phyloP scores from a whole-genome alignment of 345 rosid genomes.

The Gossypium raimondii region DNA sequence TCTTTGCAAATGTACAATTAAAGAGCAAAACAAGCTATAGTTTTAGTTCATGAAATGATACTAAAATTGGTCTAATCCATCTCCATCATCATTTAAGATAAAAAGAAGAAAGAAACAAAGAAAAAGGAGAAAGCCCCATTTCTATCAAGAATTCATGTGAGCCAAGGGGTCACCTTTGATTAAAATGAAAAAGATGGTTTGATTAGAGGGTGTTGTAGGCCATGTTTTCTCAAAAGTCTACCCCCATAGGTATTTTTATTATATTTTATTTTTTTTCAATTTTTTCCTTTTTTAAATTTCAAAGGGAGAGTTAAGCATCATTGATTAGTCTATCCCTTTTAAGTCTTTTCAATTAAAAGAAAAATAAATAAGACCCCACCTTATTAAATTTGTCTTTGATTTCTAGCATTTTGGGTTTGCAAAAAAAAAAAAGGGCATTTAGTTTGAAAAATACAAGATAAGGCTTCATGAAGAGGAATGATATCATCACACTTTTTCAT shows the following conservation, averaged over 20 bases:
- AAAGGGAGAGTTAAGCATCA: slow-evolving; percentile 13
- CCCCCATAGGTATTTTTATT: slow-evolving; percentile 21
- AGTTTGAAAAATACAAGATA: background rate
- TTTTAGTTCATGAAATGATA: background rate
- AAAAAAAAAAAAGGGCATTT: background rate
- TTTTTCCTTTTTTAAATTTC: background rate
- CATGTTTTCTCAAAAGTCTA: slow-evolving; percentile 30
- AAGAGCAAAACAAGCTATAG: background rate
- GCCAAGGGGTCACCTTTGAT: background rate
- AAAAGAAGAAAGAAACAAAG: background rate
- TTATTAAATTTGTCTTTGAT: background rate
- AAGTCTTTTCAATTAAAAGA: background rate
- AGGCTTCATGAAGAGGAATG: too few species aligned
- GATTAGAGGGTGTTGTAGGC: slow-evolving; percentile 10
- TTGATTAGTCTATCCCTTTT: background rate
- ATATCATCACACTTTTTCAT: too few species aligned
- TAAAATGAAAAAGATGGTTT: background rate
- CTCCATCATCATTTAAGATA: background rate
- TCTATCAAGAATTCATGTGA: slow-evolving; percentile 3
- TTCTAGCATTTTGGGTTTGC: slow-evolving; percentile 3
- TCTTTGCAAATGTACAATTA: background rate
- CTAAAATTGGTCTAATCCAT: background rate
- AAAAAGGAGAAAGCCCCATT: background rate
- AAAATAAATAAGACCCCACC: background rate
- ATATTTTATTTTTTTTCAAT: background rate